phyloP scores from a whole-genome alignment of 306 rosid species.

The Ammopiptanthus mongolicus region DNA sequence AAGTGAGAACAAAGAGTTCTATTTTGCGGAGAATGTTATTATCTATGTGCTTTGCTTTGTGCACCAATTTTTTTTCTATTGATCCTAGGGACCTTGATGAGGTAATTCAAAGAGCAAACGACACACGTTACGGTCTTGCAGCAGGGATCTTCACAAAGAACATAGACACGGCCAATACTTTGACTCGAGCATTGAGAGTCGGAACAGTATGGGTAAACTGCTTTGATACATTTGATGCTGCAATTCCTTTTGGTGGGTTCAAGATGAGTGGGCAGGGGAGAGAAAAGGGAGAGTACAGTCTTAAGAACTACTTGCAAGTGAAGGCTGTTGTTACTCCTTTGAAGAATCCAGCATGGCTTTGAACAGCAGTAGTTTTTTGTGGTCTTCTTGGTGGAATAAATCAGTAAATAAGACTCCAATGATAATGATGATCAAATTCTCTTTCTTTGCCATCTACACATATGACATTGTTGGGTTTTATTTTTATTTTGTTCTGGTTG shows the following conservation, averaged over 20 bases:
- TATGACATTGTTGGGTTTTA: not conserved
- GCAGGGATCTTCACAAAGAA: conserved; percentile 78
- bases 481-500: not conserved
- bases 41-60: not conserved
- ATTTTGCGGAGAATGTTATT: not conserved
- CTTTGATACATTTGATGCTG: conserved; percentile 78
- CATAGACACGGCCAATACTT: conserved; percentile 65
- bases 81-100: conserved; percentile 59
- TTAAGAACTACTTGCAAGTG: conserved; percentile 80
- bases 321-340: conserved; percentile 81
- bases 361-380: not conserved
- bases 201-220: conserved; percentile 86
- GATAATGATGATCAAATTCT: conserved; percentile 21
- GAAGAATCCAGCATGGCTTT: conserved; percentile 87
- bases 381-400: not conserved
- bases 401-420: conserved; percentile 19
- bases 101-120: conserved; percentile 71
- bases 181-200: conserved; percentile 65
- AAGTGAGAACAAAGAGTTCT: conserved; percentile 43
- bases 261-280: conserved; percentile 95
- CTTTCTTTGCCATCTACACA: not conserved
- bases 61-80: conserved; percentile 8
- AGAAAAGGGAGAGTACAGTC: conserved; percentile 84
- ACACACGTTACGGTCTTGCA: conserved; percentile 70
- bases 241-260: conserved; percentile 93